Percentiles rank a stretch among this genome's conserved stretches.
Evolutionary conservation across 2,329 filamentous ascomycete genomes (phyloP).

Genomic region (Botrytis paeoniae): DNA sequence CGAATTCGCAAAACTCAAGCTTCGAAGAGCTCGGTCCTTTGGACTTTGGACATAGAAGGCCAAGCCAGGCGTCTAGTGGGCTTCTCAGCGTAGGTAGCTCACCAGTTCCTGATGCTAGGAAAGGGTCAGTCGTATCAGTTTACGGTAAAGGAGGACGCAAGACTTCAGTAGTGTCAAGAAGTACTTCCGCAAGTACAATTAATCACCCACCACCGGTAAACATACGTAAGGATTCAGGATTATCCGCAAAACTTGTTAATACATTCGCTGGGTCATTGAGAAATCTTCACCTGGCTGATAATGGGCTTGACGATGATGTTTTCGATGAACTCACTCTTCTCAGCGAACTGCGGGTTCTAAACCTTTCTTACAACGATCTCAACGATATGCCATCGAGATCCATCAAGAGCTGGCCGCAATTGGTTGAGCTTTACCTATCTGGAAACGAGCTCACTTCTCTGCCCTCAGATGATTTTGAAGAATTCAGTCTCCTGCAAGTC

Average conservation of each 20-base stretch:
- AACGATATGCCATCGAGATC: slow-evolving; percentile 88
- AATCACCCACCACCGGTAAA: slow-evolving; percentile 48
- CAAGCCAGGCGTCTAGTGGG: slow-evolving; percentile 79
- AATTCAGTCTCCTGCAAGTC: slow-evolving; percentile 80
- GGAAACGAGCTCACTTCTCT: slow-evolving; percentile 91
- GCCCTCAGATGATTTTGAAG: slow-evolving; percentile 90
- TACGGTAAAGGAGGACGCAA: slow-evolving; percentile 79
- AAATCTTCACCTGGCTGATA: slow-evolving; percentile 87
- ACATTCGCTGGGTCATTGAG: slow-evolving; percentile 87
- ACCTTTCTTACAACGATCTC: slow-evolving; percentile 91
- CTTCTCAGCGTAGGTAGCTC: slow-evolving; percentile 74
- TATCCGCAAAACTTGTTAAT: slow-evolving; percentile 73
- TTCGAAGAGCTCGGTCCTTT: slow-evolving; percentile 72
- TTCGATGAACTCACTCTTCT: slow-evolving; percentile 87
- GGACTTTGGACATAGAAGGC: slow-evolving; percentile 64
- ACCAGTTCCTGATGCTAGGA: slow-evolving; percentile 62
- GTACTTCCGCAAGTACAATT: slow-evolving; percentile 48
- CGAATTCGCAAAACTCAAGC: slow-evolving; percentile 61
- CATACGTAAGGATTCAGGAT: slow-evolving; percentile 80
- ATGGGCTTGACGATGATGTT: slow-evolving; percentile 88
- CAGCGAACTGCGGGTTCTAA: slow-evolving; percentile 80
- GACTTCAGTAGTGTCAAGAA: slow-evolving; percentile 75
- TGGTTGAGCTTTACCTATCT: slow-evolving; percentile 90
- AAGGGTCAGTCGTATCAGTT: slow-evolving; percentile 80
- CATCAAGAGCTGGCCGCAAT: slow-evolving; percentile 83